Percentiles rank a stretch among this genome's conserved stretches.
Conservation (phyloP, 2,329 filamentous ascomycete species). For the Lasiodiplodia gonubiensis region DNA sequence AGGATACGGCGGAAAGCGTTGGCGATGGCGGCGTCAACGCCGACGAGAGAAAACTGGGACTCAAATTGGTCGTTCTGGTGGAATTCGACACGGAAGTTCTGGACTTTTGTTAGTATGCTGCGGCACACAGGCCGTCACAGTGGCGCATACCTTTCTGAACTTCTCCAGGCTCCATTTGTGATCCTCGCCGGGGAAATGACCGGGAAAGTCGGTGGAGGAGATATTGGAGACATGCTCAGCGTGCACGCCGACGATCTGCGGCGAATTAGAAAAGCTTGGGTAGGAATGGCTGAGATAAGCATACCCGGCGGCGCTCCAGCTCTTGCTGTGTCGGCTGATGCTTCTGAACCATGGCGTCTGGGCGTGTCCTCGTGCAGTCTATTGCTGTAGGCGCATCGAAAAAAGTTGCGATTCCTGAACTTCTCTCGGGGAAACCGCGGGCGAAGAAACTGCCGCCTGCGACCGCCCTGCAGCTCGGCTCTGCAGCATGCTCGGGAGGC, state of each 20-base stretch:
- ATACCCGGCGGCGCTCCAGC: conserved; percentile 66
- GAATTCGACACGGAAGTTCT: conserved; percentile 76
- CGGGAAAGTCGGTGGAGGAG: conserved; percentile 88
- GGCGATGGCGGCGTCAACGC: conserved; percentile 88
- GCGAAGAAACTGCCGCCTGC: neutral
- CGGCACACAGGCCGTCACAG: conserved; percentile 2
- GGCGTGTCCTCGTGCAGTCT: conserved; percentile 28
- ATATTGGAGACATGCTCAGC: conserved; percentile 90
- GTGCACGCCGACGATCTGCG: conserved; percentile 82
- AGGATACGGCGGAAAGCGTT: conserved; percentile 98
- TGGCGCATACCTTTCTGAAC: conserved; percentile 63
- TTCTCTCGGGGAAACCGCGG: conserved; percentile 26
- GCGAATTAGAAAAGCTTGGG: conserved; percentile 21
- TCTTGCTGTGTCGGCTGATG: conserved; percentile 53
- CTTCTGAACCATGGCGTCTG: conserved; percentile 49
- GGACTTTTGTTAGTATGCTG: conserved; percentile 23
- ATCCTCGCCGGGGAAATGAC: conserved; percentile 88
- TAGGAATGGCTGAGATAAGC: conserved; percentile 28
- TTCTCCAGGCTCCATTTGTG: conserved; percentile 76
- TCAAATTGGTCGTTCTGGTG: conserved; percentile 81
- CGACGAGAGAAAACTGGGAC: conserved; percentile 87
- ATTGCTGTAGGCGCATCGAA: conserved; percentile 31
- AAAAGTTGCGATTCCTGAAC: conserved; percentile 30
- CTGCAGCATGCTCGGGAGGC: neutral
- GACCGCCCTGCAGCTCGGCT: conserved; percentile 7